Evolutionary conservation across 192 early-diverging fungal genomes (phyloP).

Genomic region (Entomortierella beljakovae): DNA sequence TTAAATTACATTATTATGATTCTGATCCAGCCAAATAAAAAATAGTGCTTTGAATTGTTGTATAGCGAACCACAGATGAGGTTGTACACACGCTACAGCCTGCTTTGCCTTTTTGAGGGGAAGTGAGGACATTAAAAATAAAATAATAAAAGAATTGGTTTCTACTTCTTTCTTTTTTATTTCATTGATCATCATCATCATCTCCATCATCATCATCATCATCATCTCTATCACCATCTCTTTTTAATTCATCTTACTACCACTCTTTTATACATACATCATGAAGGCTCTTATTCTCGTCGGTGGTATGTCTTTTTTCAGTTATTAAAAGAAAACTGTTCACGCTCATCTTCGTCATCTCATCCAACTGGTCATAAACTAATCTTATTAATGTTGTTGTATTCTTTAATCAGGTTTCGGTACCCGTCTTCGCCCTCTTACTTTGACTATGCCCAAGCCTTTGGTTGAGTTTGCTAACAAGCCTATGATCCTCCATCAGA

Average conservation of each 20-base stretch:
- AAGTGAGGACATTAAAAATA: too few relatives aligned
- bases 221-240: not conserved
- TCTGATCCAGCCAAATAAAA: too few relatives aligned
- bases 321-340: not conserved
- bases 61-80: too few relatives aligned
- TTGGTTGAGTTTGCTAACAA: slow-evolving; percentile 99
- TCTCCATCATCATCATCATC: not conserved
- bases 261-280: slow-evolving; percentile 1
- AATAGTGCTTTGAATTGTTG: too few relatives aligned
- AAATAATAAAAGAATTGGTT: too few relatives aligned
- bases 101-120: too few relatives aligned
- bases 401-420: slow-evolving; percentile 84
- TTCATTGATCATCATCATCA: too few relatives aligned
- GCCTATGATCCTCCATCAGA: slow-evolving; percentile 99
- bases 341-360: not conserved
- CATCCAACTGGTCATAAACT: not conserved
- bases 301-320: slow-evolving; percentile 65
- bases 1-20: too few relatives aligned
- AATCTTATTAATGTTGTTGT: not conserved
- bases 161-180: too few relatives aligned
- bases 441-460: slow-evolving; percentile 96
- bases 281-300: slow-evolving; percentile 88
- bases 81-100: too few relatives aligned
- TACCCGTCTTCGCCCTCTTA: slow-evolving; percentile 97
- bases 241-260: not conserved